phyloP scores from a whole-genome alignment of 2,329 filamentous ascomycete genomes.

The Chaetomium sp. region DNA sequence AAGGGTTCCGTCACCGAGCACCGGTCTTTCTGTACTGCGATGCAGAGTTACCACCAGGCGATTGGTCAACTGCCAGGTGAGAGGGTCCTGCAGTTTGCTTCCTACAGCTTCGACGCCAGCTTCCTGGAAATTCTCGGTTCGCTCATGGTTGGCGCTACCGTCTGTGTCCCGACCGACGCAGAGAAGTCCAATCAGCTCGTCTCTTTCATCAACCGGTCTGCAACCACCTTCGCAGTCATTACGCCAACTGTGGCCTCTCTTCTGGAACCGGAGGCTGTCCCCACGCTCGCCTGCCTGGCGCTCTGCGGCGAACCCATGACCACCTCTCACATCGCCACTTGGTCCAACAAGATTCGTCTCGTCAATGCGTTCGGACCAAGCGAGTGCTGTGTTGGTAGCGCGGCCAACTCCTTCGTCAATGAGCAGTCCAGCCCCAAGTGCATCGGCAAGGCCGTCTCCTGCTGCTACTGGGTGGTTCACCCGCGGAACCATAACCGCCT shows the following conservation, averaged over 20 bases:
- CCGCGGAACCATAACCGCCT: conserved; percentile 30
- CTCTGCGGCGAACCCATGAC: conserved; percentile 33
- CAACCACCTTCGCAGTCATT: conserved; percentile 28
- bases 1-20: conserved; percentile 37
- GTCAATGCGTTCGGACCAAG: conserved; percentile 54
- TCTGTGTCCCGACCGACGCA: conserved; percentile 43
- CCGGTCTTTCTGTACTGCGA: conserved; percentile 20
- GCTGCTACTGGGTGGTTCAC: conserved; percentile 41
- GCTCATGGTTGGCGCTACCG: conserved; percentile 40
- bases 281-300: conserved; percentile 24
- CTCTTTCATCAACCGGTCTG: conserved; percentile 31
- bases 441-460: conserved; percentile 49
- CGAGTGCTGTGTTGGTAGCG: conserved; percentile 51
- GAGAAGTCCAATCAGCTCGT: conserved; percentile 43
- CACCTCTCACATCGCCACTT: conserved; percentile 22
- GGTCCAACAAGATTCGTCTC: conserved; percentile 53
- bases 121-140: conserved; percentile 44
- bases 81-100: conserved; percentile 24
- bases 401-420: conserved; percentile 23
- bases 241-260: conserved; percentile 36
- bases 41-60: conserved; percentile 11
- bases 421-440: conserved; percentile 30
- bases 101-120: conserved; percentile 29
- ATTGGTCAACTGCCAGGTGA: conserved; percentile 9
- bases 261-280: conserved; percentile 24